These are phyloP conservation scores for Eleusine indica DNA, from an alignment of 176 grass and related monocot genomes.

Conservation along the genomic window DNA sequence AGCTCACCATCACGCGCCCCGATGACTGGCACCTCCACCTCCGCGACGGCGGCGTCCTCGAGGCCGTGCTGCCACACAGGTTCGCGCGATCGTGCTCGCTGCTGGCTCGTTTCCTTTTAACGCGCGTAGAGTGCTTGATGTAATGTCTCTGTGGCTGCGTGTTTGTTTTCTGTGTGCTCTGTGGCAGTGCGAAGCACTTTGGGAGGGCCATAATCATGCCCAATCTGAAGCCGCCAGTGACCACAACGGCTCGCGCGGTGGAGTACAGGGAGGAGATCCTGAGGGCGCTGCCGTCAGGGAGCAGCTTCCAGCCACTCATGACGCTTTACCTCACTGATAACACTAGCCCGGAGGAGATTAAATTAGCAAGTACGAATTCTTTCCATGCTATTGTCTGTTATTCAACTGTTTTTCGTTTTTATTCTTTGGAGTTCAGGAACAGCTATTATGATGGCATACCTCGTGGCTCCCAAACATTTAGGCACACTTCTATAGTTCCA, in stretches of 20 bases:
- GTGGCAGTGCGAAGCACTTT: constrained; percentile 75
- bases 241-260: constrained; percentile 65
- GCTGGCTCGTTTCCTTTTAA: background rate
- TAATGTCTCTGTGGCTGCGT: constrained; percentile 27
- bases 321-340: constrained; percentile 90
- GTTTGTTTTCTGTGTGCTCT: background rate
- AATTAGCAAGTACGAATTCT: constrained; percentile 57
- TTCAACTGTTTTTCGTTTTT: background rate
- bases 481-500: background rate
- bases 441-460: background rate
- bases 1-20: constrained; percentile 68
- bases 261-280: constrained; percentile 75
- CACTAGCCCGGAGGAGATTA: constrained; percentile 80
- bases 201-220: constrained; percentile 93
- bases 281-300: constrained; percentile 50
- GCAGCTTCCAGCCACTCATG: constrained; percentile 76
- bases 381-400: background rate
- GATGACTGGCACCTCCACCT: constrained; percentile 99
- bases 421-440: background rate
- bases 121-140: constrained; percentile 33
- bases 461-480: background rate
- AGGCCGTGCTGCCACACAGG: constrained; percentile 80
- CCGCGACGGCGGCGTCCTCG: constrained; percentile 66
- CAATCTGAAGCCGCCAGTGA: constrained; percentile 89
- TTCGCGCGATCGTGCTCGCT: background rate